Evolutionary conservation across 306 rosid species (phyloP).

Genomic region (Canavalia ensiformis): DNA sequence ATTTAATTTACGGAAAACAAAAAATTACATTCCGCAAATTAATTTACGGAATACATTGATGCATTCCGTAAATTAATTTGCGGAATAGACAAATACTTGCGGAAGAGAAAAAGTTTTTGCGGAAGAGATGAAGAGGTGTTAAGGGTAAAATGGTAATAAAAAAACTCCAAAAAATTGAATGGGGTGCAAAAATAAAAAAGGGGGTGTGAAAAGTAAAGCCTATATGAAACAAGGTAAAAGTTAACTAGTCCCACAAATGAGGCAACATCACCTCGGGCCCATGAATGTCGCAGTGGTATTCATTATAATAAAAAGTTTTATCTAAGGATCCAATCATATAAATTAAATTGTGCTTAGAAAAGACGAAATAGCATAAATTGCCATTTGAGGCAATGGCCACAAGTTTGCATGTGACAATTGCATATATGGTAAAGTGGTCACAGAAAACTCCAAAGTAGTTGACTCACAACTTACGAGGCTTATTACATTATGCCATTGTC

Average conservation of each 20-base stretch:
- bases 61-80: too few species aligned
- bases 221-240: background rate
- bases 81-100: too few species aligned
- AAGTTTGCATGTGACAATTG: slow-evolving; percentile 38
- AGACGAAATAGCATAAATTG: slow-evolving; percentile 36
- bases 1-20: too few species aligned
- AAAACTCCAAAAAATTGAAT: too few species aligned
- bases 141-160: too few species aligned
- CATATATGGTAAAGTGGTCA: slow-evolving; percentile 38
- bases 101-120: too few species aligned
- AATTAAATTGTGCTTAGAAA: slow-evolving; percentile 20
- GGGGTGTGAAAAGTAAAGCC: slow-evolving; percentile 26
- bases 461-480: slow-evolving; percentile 39
- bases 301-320: slow-evolving; percentile 3
- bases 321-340: slow-evolving; percentile 31
- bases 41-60: too few species aligned
- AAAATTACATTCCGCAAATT: too few species aligned
- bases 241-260: slow-evolving; percentile 4
- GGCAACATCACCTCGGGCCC: slow-evolving; percentile 32
- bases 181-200: background rate
- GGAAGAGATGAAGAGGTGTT: too few species aligned
- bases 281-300: slow-evolving; percentile 11
- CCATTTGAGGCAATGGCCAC: slow-evolving; percentile 40
- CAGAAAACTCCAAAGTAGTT: slow-evolving; percentile 33
- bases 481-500: background rate